A percentile compares a stretch with the other conserved stretches of the same genome.
Conservation (phyloP, 108 stramenopile species). For the Fragilaria radians region DNA sequence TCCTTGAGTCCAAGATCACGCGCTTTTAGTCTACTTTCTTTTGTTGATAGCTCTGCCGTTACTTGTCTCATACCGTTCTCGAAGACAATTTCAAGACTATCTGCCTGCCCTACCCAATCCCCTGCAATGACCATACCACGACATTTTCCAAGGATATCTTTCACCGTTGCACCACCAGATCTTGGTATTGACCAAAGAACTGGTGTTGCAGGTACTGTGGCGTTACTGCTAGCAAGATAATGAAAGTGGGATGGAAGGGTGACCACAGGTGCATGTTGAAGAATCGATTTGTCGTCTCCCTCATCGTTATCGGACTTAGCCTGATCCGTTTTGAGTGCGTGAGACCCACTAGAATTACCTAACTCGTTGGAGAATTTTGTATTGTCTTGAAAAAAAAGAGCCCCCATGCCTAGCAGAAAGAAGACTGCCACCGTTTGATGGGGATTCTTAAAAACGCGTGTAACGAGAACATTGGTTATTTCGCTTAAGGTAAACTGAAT, state of each 20-base stretch:
- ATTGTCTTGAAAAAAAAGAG: not conserved
- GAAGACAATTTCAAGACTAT: not conserved
- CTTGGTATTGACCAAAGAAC: conserved; percentile 5
- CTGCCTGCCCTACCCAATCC: not conserved
- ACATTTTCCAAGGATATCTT: conserved; percentile 6
- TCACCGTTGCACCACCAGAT: conserved; percentile 1
- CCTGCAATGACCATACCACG: conserved; percentile 2
- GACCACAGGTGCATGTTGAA: not conserved
- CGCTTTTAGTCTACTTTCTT: not conserved
- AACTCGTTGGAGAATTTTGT: not conserved
- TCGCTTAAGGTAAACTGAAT: too few species aligned
- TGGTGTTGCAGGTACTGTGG: not conserved
- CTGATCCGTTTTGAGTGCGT: not conserved
- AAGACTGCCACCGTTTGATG: not conserved
- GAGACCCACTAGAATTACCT: not conserved
- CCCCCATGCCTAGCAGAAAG: not conserved
- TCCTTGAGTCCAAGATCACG: not conserved
- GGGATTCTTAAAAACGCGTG: not conserved
- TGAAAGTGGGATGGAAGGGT: not conserved
- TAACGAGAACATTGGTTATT: not conserved
- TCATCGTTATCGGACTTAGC: not conserved
- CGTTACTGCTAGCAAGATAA: not conserved
- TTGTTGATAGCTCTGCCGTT: not conserved
- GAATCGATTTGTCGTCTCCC: not conserved
- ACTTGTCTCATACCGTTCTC: conserved; percentile 2